A percentile compares a stretch with the other conserved stretches of the same genome.
These are phyloP conservation scores for Fusarium succisae DNA, from an alignment of 2,329 filamentous ascomycete species.

Conservation along the genomic window DNA sequence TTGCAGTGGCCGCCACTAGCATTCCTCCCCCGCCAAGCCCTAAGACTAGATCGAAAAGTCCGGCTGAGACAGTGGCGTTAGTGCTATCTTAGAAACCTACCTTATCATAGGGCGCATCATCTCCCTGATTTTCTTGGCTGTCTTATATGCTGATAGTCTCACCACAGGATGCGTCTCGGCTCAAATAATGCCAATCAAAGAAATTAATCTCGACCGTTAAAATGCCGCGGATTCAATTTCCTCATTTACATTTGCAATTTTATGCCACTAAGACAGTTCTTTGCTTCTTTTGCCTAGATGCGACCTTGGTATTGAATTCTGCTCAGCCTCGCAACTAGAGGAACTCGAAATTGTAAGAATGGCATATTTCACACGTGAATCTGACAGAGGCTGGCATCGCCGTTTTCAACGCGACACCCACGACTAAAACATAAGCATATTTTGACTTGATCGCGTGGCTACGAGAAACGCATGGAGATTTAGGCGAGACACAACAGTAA, in stretches of 20 bases:
- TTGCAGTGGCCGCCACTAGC: not conserved
- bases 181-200: too few species aligned
- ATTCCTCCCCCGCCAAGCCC: not conserved
- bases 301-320: too few species aligned
- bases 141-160: not conserved
- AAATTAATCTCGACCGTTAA: not conserved
- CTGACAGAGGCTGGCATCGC: not conserved
- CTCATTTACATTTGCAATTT: too few species aligned
- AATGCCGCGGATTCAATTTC: too few species aligned
- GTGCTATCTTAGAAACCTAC: not conserved
- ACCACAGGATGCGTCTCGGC: not conserved
- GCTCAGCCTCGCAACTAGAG: not conserved
- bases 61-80: not conserved
- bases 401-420: fast-evolving
- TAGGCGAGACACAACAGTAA: not conserved
- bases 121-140: not conserved
- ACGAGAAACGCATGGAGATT: not conserved
- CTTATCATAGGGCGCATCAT: not conserved
- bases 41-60: not conserved
- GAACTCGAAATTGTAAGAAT: too few species aligned
- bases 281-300: not conserved
- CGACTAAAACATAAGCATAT: not conserved
- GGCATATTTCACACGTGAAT: not conserved
- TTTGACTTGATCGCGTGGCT: too few species aligned
- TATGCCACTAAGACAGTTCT: not conserved